Base-by-base conservation (phyloP, 768 basidiomycete species). In the Ephemerocybe angulata region DNA sequence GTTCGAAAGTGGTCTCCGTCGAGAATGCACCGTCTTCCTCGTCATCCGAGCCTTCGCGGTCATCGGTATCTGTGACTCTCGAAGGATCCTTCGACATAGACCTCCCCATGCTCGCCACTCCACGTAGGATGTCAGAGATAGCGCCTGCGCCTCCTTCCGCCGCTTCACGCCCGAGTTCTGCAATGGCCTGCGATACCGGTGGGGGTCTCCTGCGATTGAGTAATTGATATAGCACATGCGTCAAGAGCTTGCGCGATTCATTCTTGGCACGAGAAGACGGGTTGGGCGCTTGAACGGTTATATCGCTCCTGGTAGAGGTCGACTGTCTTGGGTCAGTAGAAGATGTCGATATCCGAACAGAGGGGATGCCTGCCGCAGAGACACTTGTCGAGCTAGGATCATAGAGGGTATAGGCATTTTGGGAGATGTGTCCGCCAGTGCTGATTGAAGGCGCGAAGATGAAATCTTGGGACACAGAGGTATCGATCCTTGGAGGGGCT, bases 161-260 rank as follows among this genome's bases (percentile, higher is more conserved):
- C 17, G 60, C 50, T 46, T 65, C 66, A 24, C 65, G 58, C 19
- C 60, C 60, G 15, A 61, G 47, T 11, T 63, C 64, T 33, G 67
- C 66, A 25, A 79, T 67, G 5, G 65, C 61, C 35, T 82, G 79
- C 53, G 80, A 77, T 30, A 82, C 69, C 1, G 81, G 64, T 2
- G 83, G 81, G 28, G 86, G 83, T 57, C 75, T 73, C 3, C 69
- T 71, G 53, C 90, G 76, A 48, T 69, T 71, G 44, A 81, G 78
- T n/a, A 93, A 75, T 60, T 86, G 82, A 19, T 74, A 73, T 15
- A 92, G 71, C 27, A 89, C 72, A 64, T 87, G 83, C 0, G 80
- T 76, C 3, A 91, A 72, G 22, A 90, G 73, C 64, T 90, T 90
- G 47, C 83, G 79, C 8, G 85, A 82, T 66, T 89, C 89, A 51